Percentiles rank a stretch among this genome's conserved stretches.
Conservation (phyloP, 768 basidiomycete genomes). For the Pleurotus eryngii region DNA sequence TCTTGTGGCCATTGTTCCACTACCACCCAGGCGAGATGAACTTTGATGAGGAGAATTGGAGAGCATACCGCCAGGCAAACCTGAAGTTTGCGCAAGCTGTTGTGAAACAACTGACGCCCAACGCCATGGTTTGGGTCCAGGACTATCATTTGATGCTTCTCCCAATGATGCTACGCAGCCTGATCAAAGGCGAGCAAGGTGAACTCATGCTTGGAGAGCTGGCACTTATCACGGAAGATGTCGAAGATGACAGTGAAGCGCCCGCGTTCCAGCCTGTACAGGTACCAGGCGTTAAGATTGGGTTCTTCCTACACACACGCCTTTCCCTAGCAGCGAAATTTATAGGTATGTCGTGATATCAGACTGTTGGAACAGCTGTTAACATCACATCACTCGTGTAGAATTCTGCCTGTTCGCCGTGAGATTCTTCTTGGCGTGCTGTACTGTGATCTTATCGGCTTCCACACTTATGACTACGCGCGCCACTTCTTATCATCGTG, state of each 20-base stretch:
- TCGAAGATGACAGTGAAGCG: constrained; percentile 47
- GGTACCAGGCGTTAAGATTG: constrained; percentile 82
- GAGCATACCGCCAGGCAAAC: constrained; percentile 96
- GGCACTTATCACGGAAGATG: constrained; percentile 68
- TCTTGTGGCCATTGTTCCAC: constrained; percentile 99
- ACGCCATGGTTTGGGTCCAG: constrained; percentile 99
- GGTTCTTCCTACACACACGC: constrained; percentile 99
- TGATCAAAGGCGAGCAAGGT: constrained; percentile 73
- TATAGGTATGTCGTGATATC: constrained; percentile 59
- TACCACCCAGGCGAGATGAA: constrained; percentile 99
- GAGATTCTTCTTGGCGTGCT: constrained; percentile 97
- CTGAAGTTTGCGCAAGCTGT: constrained; percentile 91
- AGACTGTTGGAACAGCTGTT: background rate
- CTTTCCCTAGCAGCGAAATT: constrained; percentile 97
- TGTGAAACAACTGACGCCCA: constrained; percentile 70
- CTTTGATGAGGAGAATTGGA: constrained; percentile 98
- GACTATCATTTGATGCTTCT: constrained; percentile 98
- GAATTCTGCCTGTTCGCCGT: constrained; percentile 93
- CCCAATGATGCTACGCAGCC: constrained; percentile 88
- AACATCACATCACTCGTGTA: constrained; percentile 29
- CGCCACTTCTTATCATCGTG: constrained; percentile 99
- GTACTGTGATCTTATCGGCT: constrained; percentile 96
- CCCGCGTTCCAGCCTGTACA: constrained; percentile 29
- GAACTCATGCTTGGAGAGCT: constrained; percentile 61
- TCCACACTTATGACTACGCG: constrained; percentile 99